phyloP scores from a whole-genome alignment of 176 grass and related monocot genomes.

The Oryza glumipatula region DNA sequence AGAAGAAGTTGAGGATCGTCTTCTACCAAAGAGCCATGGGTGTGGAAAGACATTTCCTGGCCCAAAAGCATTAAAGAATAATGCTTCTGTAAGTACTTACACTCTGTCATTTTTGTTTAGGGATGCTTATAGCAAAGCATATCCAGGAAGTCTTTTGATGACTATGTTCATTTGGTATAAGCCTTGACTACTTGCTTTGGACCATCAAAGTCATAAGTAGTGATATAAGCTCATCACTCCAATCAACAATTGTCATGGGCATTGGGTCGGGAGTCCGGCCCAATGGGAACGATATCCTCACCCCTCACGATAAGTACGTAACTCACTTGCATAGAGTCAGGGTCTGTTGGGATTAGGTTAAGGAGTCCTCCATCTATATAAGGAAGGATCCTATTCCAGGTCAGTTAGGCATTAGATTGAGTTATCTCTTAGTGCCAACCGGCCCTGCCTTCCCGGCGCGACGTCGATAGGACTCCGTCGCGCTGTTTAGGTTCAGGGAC shows the following conservation, averaged over 20 bases:
- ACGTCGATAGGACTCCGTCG: no score
- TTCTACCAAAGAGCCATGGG: constrained; percentile 90
- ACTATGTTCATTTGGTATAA: neutral
- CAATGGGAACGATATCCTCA: no score
- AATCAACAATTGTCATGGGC: neutral
- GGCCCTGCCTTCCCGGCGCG: no score
- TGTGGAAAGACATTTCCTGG: constrained; percentile 99
- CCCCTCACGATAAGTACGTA: no score
- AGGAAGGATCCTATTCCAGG: no score
- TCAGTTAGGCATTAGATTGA: no score
- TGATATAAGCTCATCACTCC: neutral
- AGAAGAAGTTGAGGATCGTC: constrained; percentile 88
- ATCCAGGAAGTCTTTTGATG: neutral
- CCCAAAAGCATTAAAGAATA: constrained; percentile 73
- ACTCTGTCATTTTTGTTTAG: constrained; percentile 28
- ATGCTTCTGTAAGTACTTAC: constrained; percentile 49
- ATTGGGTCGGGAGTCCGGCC: no score
- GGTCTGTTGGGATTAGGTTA: no score
- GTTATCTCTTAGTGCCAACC: no score
- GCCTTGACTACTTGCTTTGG: neutral
- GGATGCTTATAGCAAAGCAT: neutral
- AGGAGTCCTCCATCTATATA: no score
- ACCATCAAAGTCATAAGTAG: neutral
- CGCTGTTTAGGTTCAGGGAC: no score
- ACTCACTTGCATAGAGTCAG: no score